Evolutionary conservation across 2,329 filamentous ascomycete species (phyloP).

Genomic region (Aspergillus sp.): DNA sequence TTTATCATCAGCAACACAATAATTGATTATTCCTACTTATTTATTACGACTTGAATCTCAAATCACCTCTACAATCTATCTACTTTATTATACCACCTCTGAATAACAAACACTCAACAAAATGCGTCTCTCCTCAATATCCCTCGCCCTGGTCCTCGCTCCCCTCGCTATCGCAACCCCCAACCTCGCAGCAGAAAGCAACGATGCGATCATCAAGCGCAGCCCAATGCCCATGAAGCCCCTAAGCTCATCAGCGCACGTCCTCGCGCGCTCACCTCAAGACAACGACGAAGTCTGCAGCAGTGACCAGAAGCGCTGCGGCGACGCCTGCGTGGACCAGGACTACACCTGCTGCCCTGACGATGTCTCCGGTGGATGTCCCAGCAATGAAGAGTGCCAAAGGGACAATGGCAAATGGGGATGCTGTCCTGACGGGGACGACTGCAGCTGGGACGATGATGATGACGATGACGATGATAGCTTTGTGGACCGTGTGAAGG

Average conservation of each 20-base stretch:
- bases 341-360: slow-evolving; percentile 5
- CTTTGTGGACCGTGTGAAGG: background rate
- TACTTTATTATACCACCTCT: too few species aligned
- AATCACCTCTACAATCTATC: background rate
- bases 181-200: background rate
- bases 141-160: background rate
- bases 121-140: slow-evolving; percentile 4
- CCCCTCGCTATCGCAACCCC: slow-evolving; percentile 1
- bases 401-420: background rate
- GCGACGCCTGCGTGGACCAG: background rate
- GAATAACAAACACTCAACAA: background rate
- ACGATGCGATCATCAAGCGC: background rate
- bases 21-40: background rate
- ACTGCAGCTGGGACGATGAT: slow-evolving; percentile 6
- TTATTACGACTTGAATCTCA: background rate
- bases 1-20: background rate
- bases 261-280: slow-evolving; percentile 1
- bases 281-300: background rate
- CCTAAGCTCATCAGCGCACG: background rate
- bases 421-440: slow-evolving; percentile 4
- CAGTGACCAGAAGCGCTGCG: slow-evolving; percentile 1
- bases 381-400: slow-evolving; percentile 3
- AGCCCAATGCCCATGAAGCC: background rate
- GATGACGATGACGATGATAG: slow-evolving; percentile 4
- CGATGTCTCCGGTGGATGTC: slow-evolving; percentile 1